A percentile compares a stretch with the other conserved stretches of the same genome.
Evolutionary conservation across 164 flowering plant species (phyloP).

Genomic region (Nymphaea thermarum): DNA sequence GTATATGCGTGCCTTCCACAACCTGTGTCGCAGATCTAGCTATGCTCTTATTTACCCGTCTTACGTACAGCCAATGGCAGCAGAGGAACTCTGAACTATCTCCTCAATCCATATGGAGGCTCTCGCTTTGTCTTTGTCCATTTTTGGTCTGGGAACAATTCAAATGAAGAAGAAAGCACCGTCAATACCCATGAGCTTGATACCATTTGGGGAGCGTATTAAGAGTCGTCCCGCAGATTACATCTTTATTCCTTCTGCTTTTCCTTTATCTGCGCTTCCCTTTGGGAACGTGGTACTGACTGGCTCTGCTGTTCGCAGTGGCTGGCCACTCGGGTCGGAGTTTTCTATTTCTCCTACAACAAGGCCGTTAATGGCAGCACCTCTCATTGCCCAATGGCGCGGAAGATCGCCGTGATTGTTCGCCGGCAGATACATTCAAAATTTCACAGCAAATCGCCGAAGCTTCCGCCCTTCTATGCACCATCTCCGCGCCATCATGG

Average conservation of each 20-base stretch:
- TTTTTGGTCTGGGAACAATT: too few relatives aligned
- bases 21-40: too few relatives aligned
- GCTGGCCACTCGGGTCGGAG: constrained; percentile 70
- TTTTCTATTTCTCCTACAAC: constrained; percentile 78
- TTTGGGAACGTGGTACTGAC: background rate
- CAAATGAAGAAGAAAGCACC: too few relatives aligned
- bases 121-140: too few relatives aligned
- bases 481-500: background rate
- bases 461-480: background rate
- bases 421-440: background rate
- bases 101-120: too few relatives aligned
- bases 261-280: background rate
- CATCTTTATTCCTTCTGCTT: background rate
- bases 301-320: constrained; percentile 27
- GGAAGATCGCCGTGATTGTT: constrained; percentile 54
- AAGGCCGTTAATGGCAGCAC: constrained; percentile 7
- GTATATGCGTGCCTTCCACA: too few relatives aligned
- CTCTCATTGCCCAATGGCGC: constrained; percentile 32
- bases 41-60: too few relatives aligned
- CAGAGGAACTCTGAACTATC: too few relatives aligned
- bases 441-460: background rate
- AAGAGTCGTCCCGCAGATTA: background rate
- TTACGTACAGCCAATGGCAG: too few relatives aligned
- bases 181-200: too few relatives aligned
- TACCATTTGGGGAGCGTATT: too few relatives aligned